Percentiles rank a stretch among this genome's conserved stretches.
Evolutionary conservation across 805 yeast genomes (phyloP).

Genomic region (Huiozyma naganishii): DNA sequence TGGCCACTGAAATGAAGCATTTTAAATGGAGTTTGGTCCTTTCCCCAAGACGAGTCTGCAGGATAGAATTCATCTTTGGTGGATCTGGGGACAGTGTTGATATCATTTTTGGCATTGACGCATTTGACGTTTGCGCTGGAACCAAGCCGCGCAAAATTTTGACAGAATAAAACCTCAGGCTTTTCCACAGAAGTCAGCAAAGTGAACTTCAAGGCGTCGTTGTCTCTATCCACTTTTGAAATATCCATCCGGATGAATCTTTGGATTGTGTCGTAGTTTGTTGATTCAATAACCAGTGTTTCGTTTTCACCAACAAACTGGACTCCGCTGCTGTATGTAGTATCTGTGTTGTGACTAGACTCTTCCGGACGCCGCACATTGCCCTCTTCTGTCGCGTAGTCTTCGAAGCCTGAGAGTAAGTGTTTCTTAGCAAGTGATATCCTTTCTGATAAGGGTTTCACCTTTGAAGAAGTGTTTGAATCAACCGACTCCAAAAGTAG

Average conservation of each 20-base stretch:
- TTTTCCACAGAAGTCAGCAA: conserved; percentile 11
- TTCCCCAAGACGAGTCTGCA: conserved; percentile 49
- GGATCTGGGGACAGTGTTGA: conserved; percentile 43
- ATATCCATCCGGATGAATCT: conserved; percentile 1
- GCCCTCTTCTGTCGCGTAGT: conserved; percentile 14
- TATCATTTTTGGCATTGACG: conserved; percentile 31
- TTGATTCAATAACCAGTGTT: background rate
- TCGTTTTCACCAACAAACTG: background rate
- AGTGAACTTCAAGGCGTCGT: conserved; percentile 5
- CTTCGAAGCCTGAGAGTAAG: conserved; percentile 49
- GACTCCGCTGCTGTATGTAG: conserved; percentile 1
- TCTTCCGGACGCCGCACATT: background rate
- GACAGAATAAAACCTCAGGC: conserved; percentile 10
- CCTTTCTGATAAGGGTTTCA: conserved; percentile 42
- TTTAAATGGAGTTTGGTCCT: conserved; percentile 36
- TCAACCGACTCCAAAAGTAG: conserved; percentile 54
- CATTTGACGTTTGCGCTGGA: conserved; percentile 28
- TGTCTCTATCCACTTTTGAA: conserved; percentile 1
- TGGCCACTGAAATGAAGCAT: conserved; percentile 34
- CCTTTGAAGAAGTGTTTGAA: conserved; percentile 34
- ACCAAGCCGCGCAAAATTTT: background rate
- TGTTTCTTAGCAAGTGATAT: conserved; percentile 43
- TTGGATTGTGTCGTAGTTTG: background rate
- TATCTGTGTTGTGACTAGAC: conserved; percentile 2
- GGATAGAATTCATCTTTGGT: conserved; percentile 25